A percentile compares a stretch with the other conserved stretches of the same genome.
Conservation (phyloP, 345 rosid species). For the Eucalyptus regnans region DNA sequence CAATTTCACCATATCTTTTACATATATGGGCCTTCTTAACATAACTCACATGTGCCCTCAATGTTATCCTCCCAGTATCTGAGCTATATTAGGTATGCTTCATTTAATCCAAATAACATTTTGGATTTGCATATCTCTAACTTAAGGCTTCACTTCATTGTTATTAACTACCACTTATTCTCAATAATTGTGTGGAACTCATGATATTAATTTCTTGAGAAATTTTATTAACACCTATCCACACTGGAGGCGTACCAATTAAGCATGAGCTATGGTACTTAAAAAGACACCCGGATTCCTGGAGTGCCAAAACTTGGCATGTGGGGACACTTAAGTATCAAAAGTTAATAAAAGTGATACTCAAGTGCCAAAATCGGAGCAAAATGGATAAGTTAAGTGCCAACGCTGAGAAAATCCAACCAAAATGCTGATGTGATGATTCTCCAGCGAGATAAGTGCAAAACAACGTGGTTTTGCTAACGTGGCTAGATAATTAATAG, state of each 20-base stretch:
- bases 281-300: fast-evolving
- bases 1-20: no score
- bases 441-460: fast-evolving
- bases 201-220: background rate
- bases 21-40: no score
- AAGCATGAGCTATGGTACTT: background rate
- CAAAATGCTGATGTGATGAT: fast-evolving
- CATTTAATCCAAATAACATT: no score
- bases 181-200: background rate
- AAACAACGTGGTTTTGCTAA: no score
- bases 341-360: no score
- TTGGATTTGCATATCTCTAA: no score
- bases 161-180: no score
- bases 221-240: background rate
- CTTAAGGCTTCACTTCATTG: no score
- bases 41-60: no score
- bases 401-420: fast-evolving
- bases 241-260: background rate
- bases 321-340: fast-evolving
- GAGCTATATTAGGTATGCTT: no score
- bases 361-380: fast-evolving
- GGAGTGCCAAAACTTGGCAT: no score
- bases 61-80: fast-evolving
- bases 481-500: no score
- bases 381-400: fast-evolving